These are phyloP conservation scores for Cyclotella cryptica DNA, from an alignment of 108 stramenopile genomes.

Conservation along the genomic window DNA sequence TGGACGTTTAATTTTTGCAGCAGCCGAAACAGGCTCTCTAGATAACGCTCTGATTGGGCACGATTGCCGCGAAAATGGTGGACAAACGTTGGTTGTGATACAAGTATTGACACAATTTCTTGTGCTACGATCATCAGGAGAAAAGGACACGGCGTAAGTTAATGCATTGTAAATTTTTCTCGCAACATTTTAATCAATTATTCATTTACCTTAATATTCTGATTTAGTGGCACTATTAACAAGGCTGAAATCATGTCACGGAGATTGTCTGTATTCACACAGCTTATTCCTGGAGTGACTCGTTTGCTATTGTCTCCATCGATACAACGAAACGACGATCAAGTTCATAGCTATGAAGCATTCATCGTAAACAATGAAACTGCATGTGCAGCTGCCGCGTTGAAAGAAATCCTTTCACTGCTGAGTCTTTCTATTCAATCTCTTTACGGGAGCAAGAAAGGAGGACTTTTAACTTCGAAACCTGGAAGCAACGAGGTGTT, in stretches of 20 bases:
- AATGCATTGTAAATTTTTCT: background rate
- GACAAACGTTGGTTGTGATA: conserved; percentile 10
- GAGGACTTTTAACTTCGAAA: conserved; percentile 35
- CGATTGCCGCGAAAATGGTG: background rate
- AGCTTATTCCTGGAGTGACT: conserved; percentile 76
- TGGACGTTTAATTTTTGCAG: conserved; percentile 72
- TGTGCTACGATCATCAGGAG: conserved; percentile 39
- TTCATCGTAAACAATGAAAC: conserved; percentile 36
- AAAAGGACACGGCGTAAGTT: conserved; percentile 35
- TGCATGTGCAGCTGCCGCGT: conserved; percentile 22
- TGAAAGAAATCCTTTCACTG: conserved; percentile 50
- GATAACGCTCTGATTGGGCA: conserved; percentile 47
- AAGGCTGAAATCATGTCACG: conserved; percentile 69
- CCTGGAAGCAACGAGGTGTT: conserved; percentile 29
- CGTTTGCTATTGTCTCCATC: conserved; percentile 62
- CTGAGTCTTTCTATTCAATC: conserved; percentile 54
- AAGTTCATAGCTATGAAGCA: conserved; percentile 4
- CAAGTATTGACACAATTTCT: conserved; percentile 37
- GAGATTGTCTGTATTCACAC: conserved; percentile 76
- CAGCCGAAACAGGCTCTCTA: conserved; percentile 77
- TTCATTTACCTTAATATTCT: background rate
- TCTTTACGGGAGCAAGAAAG: conserved; percentile 54
- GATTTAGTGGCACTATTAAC: conserved; percentile 3
- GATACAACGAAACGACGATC: conserved; percentile 16
- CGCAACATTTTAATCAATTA: background rate